phyloP scores from a whole-genome alignment of 2,329 filamentous ascomycete genomes.

The Verticillium nonalfalfae region DNA sequence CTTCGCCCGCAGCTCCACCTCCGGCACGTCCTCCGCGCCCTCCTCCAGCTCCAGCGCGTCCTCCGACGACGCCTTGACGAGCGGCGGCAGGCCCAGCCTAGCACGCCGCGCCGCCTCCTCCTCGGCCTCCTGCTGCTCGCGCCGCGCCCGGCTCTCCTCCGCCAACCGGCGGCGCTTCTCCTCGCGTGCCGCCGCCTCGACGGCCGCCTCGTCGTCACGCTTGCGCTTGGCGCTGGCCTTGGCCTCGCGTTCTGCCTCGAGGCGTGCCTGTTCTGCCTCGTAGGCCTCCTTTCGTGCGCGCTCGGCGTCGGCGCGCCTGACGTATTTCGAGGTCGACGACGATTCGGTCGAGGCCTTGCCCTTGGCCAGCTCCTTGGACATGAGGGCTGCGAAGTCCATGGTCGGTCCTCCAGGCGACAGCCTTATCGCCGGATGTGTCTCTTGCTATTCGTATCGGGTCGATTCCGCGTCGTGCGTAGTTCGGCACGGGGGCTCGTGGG shows the following conservation, averaged over 20 bases:
- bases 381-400: slow-evolving; percentile 95
- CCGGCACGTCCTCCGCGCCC: slow-evolving; percentile 56
- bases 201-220: slow-evolving; percentile 76
- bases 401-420: slow-evolving; percentile 14
- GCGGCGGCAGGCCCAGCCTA: slow-evolving; percentile 72
- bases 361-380: slow-evolving; percentile 89
- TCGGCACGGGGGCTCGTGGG: neutral
- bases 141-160: slow-evolving; percentile 65
- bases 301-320: slow-evolving; percentile 81
- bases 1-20: slow-evolving; percentile 62
- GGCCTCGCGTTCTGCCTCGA: slow-evolving; percentile 65
- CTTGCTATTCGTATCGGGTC: neutral
- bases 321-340: slow-evolving; percentile 60
- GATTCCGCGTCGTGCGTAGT: neutral
- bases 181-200: slow-evolving; percentile 62
- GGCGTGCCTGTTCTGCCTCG: slow-evolving; percentile 68
- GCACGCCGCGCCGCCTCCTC: slow-evolving; percentile 69
- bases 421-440: neutral
- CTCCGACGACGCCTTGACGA: slow-evolving; percentile 39
- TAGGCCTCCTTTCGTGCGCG: slow-evolving; percentile 76
- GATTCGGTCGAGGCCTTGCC: slow-evolving; percentile 41
- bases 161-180: slow-evolving; percentile 78
- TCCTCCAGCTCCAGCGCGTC: slow-evolving; percentile 35
- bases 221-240: slow-evolving; percentile 76
- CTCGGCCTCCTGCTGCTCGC: slow-evolving; percentile 67